Evolutionary conservation across 1,139 yeast genomes (phyloP), one percentile per base, ranked within the genome.

Genomic region (Yamadazyma trypodendri): DNA sequence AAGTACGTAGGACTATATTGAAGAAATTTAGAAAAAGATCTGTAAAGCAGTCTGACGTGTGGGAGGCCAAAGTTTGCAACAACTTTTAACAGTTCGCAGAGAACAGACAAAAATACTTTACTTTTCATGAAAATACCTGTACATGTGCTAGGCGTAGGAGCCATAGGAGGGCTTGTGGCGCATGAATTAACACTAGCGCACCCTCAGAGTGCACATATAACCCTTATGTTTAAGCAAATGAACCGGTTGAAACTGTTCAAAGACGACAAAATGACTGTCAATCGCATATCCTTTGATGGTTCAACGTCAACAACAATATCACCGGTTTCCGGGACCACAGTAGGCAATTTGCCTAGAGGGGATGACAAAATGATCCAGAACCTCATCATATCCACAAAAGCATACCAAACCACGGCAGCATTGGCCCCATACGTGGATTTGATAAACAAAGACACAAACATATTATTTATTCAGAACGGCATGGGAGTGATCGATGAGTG

Each of bases 401-500:
- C 86, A 0, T 75, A 78, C 46, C 81, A 74, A 28, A 70, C 79
- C 0, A 60, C 60, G 12, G 41, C 52, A 3, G 84, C 84, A 1
- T 45, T 85, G 15, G 47, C 53, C 28, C 70, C 70, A 21, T 72
- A 77, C 44, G 47, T 65, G 20, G 63, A 64, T 2, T 59, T 66
- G 31, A 65, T 80, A 31, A 48, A 57, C 15, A 46, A 61, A 5
- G 46, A 60, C 3, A 72, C 90, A 1, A 79, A 77, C 40, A 58
- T 89, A 3, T 49, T 89, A 31, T 60, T 90, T n/a, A 52, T 89
- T 5, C 95, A 89, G 49, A 85, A 86, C 52, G 95, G 94, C 3
- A 68, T 81, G 71, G 95, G 95, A 1, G 69, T 79, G 31, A 63
- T 76, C 3, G 84, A 82, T 12, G 67, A 69, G 31, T 55, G 88